phyloP scores from a whole-genome alignment of 208 protist species.

The Acanthamoeba healyi region DNA sequence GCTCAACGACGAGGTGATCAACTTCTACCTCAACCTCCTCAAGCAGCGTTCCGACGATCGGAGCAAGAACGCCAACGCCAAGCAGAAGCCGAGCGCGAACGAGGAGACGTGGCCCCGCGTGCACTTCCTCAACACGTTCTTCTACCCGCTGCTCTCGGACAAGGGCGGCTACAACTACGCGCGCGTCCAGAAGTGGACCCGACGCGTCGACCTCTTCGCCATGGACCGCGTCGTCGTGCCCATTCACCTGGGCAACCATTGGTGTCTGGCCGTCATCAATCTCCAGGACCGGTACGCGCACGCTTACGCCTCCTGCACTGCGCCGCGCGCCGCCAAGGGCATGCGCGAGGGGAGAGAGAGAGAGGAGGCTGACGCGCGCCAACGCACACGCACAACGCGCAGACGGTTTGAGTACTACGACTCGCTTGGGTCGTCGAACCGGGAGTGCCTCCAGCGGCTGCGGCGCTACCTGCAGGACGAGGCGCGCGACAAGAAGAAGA shows the following conservation, averaged over 20 bases:
- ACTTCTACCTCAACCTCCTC: conserved; percentile 83
- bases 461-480: not conserved
- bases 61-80: not conserved
- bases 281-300: too few relatives aligned
- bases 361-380: too few relatives aligned
- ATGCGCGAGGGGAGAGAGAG: too few relatives aligned
- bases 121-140: conserved; percentile 87
- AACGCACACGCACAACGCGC: too few relatives aligned
- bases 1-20: conserved; percentile 87
- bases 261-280: conserved; percentile 83
- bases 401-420: conserved; percentile 89
- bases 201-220: not conserved
- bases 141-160: conserved; percentile 80
- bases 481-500: not conserved
- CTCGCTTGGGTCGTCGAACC: conserved; percentile 71
- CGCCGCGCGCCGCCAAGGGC: too few relatives aligned
- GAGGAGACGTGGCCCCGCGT: too few relatives aligned
- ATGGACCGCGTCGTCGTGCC: conserved; percentile 85
- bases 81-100: not conserved
- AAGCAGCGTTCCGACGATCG: not conserved
- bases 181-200: conserved; percentile 81
- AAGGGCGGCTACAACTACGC: conserved; percentile 49
- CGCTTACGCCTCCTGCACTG: conserved; percentile 75
- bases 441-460: not conserved
- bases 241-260: conserved; percentile 84